Conservation (phyloP, 371 early-diverging fungal genomes). For the Encephalitozoon hellem region DNA sequence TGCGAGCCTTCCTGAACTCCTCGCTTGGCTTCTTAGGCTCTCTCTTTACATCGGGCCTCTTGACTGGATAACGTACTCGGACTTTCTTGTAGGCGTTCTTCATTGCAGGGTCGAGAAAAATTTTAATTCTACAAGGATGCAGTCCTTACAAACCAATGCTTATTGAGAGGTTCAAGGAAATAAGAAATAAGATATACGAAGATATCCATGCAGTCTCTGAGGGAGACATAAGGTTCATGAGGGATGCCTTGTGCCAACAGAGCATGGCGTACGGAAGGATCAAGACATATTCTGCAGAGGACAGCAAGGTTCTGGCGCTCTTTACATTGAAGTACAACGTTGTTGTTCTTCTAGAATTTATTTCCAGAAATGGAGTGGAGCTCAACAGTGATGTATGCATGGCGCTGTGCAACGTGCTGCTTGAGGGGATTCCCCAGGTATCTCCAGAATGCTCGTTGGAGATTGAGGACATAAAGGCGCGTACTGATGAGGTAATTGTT, state of each 20-base stretch:
- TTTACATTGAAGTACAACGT: slow-evolving; percentile 39
- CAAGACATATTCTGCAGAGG: slow-evolving; percentile 23
- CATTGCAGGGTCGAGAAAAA: slow-evolving; percentile 8
- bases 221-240: slow-evolving; percentile 20
- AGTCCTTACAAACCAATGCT: slow-evolving; percentile 1
- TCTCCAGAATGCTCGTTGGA: slow-evolving; percentile 16
- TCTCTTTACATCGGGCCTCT: slow-evolving; percentile 13
- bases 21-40: slow-evolving; percentile 12
- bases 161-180: slow-evolving; percentile 35
- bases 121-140: slow-evolving; percentile 7
- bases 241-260: background rate
- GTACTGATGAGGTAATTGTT: slow-evolving; percentile 34
- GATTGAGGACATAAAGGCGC: slow-evolving; percentile 24
- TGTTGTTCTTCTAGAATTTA: slow-evolving; percentile 13
- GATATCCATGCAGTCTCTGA: slow-evolving; percentile 6
- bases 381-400: slow-evolving; percentile 3
- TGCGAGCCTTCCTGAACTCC: background rate
- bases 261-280: slow-evolving; percentile 28
- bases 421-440: background rate
- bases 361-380: slow-evolving; percentile 19
- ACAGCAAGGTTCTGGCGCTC: slow-evolving; percentile 27
- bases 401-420: slow-evolving; percentile 20
- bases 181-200: slow-evolving; percentile 22
- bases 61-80: background rate
- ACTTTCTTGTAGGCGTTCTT: background rate